These are phyloP conservation scores for Oenanthe sinensis DNA, from an alignment of 129 eudicot genomes.

Conservation along the genomic window DNA sequence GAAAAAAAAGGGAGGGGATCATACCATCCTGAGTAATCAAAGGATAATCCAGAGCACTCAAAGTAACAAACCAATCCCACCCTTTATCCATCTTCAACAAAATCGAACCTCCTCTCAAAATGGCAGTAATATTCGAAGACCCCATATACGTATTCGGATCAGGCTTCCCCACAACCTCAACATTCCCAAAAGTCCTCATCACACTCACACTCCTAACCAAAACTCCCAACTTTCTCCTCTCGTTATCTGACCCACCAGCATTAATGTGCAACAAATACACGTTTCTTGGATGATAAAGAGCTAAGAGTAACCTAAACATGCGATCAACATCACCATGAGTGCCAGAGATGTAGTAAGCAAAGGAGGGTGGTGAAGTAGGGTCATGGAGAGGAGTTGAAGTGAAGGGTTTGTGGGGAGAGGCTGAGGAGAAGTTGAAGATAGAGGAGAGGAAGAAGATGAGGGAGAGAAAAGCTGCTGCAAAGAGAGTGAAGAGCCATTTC, in stretches of 20 bases:
- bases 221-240: conserved; percentile 47
- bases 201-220: conserved; percentile 57
- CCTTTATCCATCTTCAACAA: conserved; percentile 75
- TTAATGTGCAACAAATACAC: conserved; percentile 74
- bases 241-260: conserved; percentile 54
- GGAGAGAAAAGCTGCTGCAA: conserved; percentile 66
- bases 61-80: conserved; percentile 94
- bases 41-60: conserved; percentile 86
- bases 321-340: conserved; percentile 50
- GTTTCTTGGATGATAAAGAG: conserved; percentile 86
- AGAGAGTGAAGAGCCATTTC: conserved; percentile 77
- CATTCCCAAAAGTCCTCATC: conserved; percentile 76
- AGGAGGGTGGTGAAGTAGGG: conserved; percentile 69
- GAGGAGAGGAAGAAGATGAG: conserved; percentile 50
- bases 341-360: conserved; percentile 83
- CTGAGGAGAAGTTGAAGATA: conserved; percentile 41
- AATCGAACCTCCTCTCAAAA: conserved; percentile 65
- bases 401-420: conserved; percentile 38
- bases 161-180: conserved; percentile 88
- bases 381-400: conserved; percentile 45
- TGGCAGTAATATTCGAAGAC: conserved; percentile 63
- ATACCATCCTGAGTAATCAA: conserved; percentile 88
- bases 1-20: background rate
- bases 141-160: conserved; percentile 86
- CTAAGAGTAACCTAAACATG: conserved; percentile 56